These are phyloP conservation scores for Leccinum subrobustum DNA, from an alignment of 1,284 basidiomycete species.

Conservation along the genomic window DNA sequence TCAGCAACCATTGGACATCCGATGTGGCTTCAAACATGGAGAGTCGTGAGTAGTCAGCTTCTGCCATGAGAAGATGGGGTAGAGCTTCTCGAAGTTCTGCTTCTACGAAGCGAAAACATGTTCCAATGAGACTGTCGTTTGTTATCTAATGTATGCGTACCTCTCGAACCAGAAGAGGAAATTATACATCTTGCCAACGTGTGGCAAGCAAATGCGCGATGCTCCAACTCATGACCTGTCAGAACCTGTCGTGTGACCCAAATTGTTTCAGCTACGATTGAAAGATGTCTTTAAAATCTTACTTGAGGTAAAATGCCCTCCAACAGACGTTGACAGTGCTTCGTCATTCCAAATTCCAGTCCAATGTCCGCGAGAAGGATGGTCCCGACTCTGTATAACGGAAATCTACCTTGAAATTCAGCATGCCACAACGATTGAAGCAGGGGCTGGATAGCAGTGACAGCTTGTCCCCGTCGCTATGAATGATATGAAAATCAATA, in stretches of 20 bases:
- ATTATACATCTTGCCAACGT: conserved; percentile 72
- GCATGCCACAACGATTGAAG: conserved; percentile 74
- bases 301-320: conserved; percentile 82
- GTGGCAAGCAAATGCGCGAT: conserved; percentile 71
- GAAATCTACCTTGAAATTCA: conserved; percentile 70
- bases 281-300: conserved; percentile 9
- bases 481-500: conserved; percentile 9
- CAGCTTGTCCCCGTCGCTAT: conserved; percentile 56
- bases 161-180: conserved; percentile 40
- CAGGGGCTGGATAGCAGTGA: conserved; percentile 60
- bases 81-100: conserved; percentile 54
- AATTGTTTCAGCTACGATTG: neutral
- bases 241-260: conserved; percentile 50
- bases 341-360: conserved; percentile 72
- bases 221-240: conserved; percentile 67
- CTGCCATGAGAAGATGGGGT: conserved; percentile 60
- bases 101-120: conserved; percentile 3
- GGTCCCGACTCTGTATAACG: conserved; percentile 63
- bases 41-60: conserved; percentile 57
- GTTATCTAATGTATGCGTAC: conserved; percentile 15
- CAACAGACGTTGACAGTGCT: conserved; percentile 57
- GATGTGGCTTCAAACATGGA: conserved; percentile 57
- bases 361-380: conserved; percentile 73
- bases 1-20: conserved; percentile 69
- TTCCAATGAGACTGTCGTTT: conserved; percentile 4